Percentiles rank a stretch among this genome's conserved stretches.
phyloP scores from a whole-genome alignment of 129 eudicot genomes.

The Gnaphalium uliginosum region DNA sequence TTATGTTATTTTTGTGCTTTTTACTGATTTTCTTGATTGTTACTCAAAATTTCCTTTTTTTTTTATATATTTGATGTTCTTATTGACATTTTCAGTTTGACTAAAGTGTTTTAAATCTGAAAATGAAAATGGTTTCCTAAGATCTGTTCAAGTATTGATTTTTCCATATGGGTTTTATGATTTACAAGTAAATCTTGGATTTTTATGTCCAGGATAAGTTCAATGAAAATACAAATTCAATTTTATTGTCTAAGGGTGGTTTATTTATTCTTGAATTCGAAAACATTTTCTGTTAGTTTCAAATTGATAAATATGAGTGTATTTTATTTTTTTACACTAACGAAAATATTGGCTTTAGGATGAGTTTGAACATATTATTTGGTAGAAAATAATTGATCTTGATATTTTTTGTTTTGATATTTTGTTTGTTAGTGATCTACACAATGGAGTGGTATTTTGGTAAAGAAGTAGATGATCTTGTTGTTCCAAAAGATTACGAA shows the following conservation, averaged over 20 bases:
- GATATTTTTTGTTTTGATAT: slow-evolving; percentile 1
- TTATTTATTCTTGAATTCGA: neutral
- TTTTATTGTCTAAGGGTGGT: neutral
- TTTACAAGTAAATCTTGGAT: neutral
- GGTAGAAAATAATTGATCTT: no score
- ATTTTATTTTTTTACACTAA: no score
- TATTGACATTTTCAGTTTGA: neutral
- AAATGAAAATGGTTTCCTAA: slow-evolving; percentile 2
- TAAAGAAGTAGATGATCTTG: slow-evolving; percentile 48
- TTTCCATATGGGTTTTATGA: neutral
- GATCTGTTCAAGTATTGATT: slow-evolving; percentile 8
- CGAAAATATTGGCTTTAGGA: neutral
- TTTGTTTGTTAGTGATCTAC: neutral
- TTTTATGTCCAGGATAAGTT: neutral
- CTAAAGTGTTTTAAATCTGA: neutral
- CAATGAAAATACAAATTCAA: neutral
- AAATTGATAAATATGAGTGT: no score
- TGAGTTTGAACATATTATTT: no score
- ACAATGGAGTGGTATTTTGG: slow-evolving; percentile 70
- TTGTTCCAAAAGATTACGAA: slow-evolving; percentile 57
- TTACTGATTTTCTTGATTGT: neutral
- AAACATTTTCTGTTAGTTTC: neutral
- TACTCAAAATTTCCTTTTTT: neutral
- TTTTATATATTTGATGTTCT: neutral
- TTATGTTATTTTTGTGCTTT: neutral